These are phyloP conservation scores for Fusarium sp. DNA, from an alignment of 2,329 filamentous ascomycete species.

Conservation along the genomic window DNA sequence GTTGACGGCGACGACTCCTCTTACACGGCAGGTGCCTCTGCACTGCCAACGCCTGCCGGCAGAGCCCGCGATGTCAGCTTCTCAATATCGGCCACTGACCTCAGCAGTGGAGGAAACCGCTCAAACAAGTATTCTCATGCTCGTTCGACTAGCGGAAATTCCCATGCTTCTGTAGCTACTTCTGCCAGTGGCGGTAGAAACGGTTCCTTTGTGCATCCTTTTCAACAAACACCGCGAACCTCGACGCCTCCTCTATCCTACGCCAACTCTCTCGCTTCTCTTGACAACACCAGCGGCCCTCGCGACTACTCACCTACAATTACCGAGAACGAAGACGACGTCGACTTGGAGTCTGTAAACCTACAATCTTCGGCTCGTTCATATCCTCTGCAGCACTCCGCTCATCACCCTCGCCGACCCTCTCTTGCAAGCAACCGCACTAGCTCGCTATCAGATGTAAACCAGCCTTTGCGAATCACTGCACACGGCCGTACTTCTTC, in stretches of 20 bases:
- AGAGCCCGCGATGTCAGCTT: constrained; percentile 60
- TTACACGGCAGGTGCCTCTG: constrained; percentile 39
- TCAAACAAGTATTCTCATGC: constrained; percentile 64
- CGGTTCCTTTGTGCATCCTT: constrained; percentile 70
- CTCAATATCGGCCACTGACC: constrained; percentile 54
- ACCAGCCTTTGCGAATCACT: constrained; percentile 45
- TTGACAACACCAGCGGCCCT: constrained; percentile 56
- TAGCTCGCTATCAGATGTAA: constrained; percentile 51
- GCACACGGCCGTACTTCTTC: constrained; percentile 47
- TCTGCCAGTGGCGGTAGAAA: constrained; percentile 64
- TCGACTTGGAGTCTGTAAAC: constrained; percentile 47
- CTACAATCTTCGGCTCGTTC: constrained; percentile 34
- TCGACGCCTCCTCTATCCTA: constrained; percentile 71
- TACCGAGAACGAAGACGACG: constrained; percentile 63
- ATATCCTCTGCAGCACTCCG: constrained; percentile 31
- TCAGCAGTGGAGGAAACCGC: constrained; percentile 46
- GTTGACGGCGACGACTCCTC: constrained; percentile 45
- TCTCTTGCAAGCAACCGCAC: constrained; percentile 52
- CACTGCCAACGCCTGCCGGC: constrained; percentile 38
- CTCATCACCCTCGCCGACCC: constrained; percentile 46
- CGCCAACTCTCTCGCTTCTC: constrained; percentile 66
- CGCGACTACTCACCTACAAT: constrained; percentile 69
- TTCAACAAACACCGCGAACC: constrained; percentile 72
- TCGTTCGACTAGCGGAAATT: constrained; percentile 69
- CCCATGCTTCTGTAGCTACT: constrained; percentile 67